Percentiles rank a stretch among this genome's conserved stretches.
Conservation (phyloP, 768 basidiomycete genomes). For the Collybia nuda region DNA sequence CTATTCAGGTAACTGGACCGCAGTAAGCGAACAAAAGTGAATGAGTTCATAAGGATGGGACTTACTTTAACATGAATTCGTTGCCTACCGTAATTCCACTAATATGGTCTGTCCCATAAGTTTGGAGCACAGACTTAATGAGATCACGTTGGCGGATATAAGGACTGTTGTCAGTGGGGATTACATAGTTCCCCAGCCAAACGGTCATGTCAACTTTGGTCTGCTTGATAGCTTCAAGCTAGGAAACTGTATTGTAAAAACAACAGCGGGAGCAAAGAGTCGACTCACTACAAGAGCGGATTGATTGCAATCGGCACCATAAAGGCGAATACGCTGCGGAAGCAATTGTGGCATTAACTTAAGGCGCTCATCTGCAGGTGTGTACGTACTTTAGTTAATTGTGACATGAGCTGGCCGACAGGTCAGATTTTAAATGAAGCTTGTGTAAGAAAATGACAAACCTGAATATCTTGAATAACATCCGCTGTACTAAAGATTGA, state of each 20-base stretch:
- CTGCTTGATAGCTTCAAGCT: conserved; percentile 86
- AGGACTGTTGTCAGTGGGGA: conserved; percentile 61
- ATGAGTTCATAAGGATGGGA: conserved; percentile 7
- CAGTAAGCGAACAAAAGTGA: background rate
- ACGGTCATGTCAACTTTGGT: conserved; percentile 88
- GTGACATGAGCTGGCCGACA: conserved; percentile 66
- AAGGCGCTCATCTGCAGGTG: conserved; percentile 12
- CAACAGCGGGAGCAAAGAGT: background rate
- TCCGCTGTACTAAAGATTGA: conserved; percentile 29
- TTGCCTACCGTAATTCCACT: conserved; percentile 89
- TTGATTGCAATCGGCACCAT: conserved; percentile 88
- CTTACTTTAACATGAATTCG: conserved; percentile 82
- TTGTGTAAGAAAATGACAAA: conserved; percentile 21
- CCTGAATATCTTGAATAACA: conserved; percentile 75
- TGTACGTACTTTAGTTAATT: conserved; percentile 64
- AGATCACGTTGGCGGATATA: conserved; percentile 71
- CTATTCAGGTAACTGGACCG: conserved; percentile 56
- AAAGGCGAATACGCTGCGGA: conserved; percentile 69
- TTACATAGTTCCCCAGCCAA: conserved; percentile 70
- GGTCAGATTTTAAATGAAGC: conserved; percentile 1
- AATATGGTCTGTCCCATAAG: conserved; percentile 76
- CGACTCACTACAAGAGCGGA: conserved; percentile 65
- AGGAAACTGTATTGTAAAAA: background rate
- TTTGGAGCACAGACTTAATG: conserved; percentile 68
- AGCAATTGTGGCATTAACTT: background rate